A percentile compares a stretch with the other conserved stretches of the same genome.
Evolutionary conservation across 139 green algal species (phyloP).

Genomic region (Pleodorina starrii): DNA sequence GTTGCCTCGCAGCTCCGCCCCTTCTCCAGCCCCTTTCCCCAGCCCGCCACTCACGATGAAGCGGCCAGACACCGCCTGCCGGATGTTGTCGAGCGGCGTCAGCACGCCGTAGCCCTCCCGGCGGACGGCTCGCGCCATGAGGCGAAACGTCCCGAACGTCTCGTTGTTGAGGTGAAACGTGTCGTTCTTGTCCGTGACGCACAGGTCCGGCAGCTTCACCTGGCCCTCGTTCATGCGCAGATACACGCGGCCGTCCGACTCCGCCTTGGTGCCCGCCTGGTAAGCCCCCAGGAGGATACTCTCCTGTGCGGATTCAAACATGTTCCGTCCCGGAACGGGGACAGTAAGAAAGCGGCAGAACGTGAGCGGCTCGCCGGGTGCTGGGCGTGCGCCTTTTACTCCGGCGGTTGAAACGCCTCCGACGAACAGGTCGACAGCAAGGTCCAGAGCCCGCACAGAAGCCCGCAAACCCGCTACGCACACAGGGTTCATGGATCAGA

Average conservation of each 20-base stretch:
- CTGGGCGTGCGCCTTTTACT: no score
- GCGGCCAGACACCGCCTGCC: slow-evolving; percentile 56
- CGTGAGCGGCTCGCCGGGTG: no score
- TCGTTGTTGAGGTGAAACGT: slow-evolving; percentile 63
- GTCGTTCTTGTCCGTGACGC: slow-evolving; percentile 71
- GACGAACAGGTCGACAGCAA: no score
- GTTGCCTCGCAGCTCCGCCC: no score
- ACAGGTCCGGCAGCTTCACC: slow-evolving; percentile 67
- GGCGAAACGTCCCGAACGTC: slow-evolving; percentile 62
- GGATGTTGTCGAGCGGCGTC: slow-evolving; percentile 52
- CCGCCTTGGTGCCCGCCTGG: slow-evolving; percentile 40
- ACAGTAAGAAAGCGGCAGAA: no score
- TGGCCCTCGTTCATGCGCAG: slow-evolving; percentile 56
- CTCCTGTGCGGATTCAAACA: slow-evolving; percentile 26
- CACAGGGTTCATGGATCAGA: no score
- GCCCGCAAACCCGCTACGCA: no score
- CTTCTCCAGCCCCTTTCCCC: no score
- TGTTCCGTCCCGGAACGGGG: background rate
- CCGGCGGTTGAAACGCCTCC: no score
- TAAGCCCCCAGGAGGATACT: slow-evolving; percentile 45
- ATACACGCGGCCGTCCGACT: slow-evolving; percentile 30
- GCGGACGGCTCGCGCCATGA: slow-evolving; percentile 62
- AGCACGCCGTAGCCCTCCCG: slow-evolving; percentile 52
- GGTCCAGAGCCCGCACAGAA: no score
- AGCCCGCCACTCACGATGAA: slow-evolving; percentile 63